These are phyloP conservation scores for Decorospora gaudefroyi DNA, from an alignment of 2,329 filamentous ascomycete species.

Conservation along the genomic window DNA sequence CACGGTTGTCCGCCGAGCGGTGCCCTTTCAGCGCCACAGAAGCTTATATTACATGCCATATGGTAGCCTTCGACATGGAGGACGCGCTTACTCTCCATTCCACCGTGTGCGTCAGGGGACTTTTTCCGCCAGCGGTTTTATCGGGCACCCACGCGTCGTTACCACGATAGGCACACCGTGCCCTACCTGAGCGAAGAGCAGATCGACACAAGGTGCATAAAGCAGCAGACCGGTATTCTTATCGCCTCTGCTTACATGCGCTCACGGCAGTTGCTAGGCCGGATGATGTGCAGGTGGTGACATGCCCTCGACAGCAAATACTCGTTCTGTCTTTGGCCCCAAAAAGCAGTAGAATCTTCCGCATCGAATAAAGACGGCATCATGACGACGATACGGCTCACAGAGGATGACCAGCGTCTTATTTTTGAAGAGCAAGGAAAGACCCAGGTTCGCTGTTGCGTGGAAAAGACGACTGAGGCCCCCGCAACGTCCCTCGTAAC, in stretches of 20 bases:
- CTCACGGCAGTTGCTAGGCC: constrained; percentile 12
- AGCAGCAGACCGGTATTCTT: too few species aligned
- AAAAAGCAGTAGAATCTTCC: background rate
- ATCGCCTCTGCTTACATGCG: constrained; percentile 4
- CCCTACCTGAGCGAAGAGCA: background rate
- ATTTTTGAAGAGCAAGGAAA: constrained; percentile 13
- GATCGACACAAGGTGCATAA: background rate
- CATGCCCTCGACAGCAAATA: constrained; percentile 11
- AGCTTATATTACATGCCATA: constrained; percentile 4
- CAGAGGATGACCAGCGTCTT: constrained; percentile 12
- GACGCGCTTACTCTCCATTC: constrained; percentile 1
- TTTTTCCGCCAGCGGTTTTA: background rate
- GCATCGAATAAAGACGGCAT: too few species aligned
- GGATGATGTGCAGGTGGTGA: constrained; percentile 7
- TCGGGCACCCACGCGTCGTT: background rate
- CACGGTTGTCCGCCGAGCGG: constrained; percentile 6
- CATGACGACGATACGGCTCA: constrained; percentile 10
- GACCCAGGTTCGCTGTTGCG: constrained; percentile 19
- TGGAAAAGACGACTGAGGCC: constrained; percentile 7
- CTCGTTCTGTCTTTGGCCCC: background rate
- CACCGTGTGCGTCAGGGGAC: background rate
- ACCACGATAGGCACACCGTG: too few species aligned
- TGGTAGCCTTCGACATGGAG: constrained; percentile 4
- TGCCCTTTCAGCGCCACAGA: constrained; percentile 14
- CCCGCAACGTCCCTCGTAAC: constrained; percentile 14